Conservation (phyloP, 495 filamentous ascomycete genomes). For the Terfezia claveryi region DNA sequence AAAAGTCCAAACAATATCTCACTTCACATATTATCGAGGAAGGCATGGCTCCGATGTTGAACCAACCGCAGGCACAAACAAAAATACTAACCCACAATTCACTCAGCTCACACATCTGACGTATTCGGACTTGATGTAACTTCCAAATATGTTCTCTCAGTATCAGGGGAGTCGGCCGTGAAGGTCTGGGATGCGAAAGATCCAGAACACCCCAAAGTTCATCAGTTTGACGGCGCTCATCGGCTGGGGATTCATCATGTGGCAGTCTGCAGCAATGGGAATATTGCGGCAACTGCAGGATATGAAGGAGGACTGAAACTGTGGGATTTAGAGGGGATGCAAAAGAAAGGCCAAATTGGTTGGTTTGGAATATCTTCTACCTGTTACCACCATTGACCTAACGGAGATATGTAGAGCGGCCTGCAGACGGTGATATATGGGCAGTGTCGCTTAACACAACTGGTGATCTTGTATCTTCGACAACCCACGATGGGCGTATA, state of each 20-base stretch:
- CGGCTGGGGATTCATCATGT: constrained; percentile 78
- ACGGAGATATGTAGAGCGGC: constrained; percentile 22
- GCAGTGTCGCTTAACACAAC: constrained; percentile 63
- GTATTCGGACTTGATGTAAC: constrained; percentile 83
- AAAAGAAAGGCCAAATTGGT: constrained; percentile 29
- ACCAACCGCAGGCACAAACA: too few species aligned
- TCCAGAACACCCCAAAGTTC: constrained; percentile 48
- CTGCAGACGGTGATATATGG: constrained; percentile 50
- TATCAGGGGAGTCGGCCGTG: constrained; percentile 57
- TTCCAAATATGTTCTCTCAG: constrained; percentile 49
- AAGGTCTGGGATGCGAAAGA: constrained; percentile 51
- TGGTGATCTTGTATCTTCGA: constrained; percentile 60
- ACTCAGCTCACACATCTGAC: constrained; percentile 57
- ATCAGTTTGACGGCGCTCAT: constrained; percentile 56
- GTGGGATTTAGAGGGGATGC: constrained; percentile 39
- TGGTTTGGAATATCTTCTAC: constrained; percentile 2
- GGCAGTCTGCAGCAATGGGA: constrained; percentile 42
- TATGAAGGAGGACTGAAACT: constrained; percentile 71
- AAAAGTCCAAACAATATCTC: constrained; percentile 92
- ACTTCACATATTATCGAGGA: constrained; percentile 73
- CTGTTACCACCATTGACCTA: neutral
- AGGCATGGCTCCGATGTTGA: constrained; percentile 27
- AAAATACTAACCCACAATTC: too few species aligned
- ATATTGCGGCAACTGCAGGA: constrained; percentile 53
- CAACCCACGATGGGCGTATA: constrained; percentile 62